Percentiles rank a stretch among this genome's conserved stretches.
Conservation (phyloP, 2,329 filamentous ascomycete species). For the Gaeumannomyces tritici region DNA sequence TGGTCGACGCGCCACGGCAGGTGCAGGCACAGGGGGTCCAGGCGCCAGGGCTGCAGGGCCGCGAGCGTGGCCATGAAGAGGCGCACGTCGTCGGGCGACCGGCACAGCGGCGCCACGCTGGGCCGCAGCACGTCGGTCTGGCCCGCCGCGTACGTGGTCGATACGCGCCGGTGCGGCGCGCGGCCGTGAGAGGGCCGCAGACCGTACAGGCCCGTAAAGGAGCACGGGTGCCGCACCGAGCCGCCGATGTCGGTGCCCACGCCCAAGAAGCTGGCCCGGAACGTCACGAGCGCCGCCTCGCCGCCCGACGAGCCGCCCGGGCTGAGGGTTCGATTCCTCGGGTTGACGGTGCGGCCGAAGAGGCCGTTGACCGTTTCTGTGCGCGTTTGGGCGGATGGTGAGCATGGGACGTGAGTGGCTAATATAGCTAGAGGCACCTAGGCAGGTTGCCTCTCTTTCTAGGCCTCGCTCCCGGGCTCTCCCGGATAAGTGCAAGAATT, state of each 20-base stretch:
- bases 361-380: constrained; percentile 56
- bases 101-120: background rate
- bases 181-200: constrained; percentile 22
- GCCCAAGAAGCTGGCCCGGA: constrained; percentile 44
- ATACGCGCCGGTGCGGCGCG: constrained; percentile 12
- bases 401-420: too few relatives aligned
- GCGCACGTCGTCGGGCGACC: constrained; percentile 22
- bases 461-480: background rate
- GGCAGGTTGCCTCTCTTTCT: too few relatives aligned
- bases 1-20: constrained; percentile 39
- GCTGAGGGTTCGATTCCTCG: constrained; percentile 47
- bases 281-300: constrained; percentile 52
- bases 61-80: constrained; percentile 44
- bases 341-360: constrained; percentile 54
- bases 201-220: constrained; percentile 19
- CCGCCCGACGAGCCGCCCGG: constrained; percentile 59
- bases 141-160: background rate
- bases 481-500: background rate
- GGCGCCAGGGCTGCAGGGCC: constrained; percentile 42
- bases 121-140: background rate
- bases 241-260: constrained; percentile 24
- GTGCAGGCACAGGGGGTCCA: constrained; percentile 46
- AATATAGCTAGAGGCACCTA: too few relatives aligned
- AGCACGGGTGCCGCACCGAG: constrained; percentile 21
- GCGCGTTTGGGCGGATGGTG: constrained; percentile 35